Evolutionary conservation across 1,284 basidiomycete species (phyloP), one percentile per base, ranked within the genome.

Genomic region (Malassezia pachydermatis): DNA sequence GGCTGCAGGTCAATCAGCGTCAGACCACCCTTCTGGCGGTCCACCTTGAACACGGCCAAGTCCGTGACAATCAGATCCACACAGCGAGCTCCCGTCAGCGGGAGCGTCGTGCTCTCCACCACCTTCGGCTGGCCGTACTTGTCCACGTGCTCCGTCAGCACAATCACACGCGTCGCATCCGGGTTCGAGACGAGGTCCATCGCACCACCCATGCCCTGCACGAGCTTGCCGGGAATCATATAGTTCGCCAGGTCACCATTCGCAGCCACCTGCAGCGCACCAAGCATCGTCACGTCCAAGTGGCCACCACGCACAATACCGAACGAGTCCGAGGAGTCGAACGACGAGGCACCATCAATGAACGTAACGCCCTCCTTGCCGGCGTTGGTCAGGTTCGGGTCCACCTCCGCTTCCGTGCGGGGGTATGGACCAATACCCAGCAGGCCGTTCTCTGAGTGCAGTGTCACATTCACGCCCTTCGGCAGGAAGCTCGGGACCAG

Each of bases 221-320:
- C 60, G 67, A 88, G 79, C 74, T 90, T 88, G 27, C 87, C 86
- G 13, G 89, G 89, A 61, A 95, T 88, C 88, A 94, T 95, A 72
- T 87, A 96, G 76, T 96, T 96, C 42, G 92, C 90, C 54, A 96
- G 84, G 70, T 96, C 89, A 88, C 81, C 92, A 17, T 81, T 81
- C 60, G 84, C 81, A 2, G 87, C 88, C 41, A 95, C 89, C 78
- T 96, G 84, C 82, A 96, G 88, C 2, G 90, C 88, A 36, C 82
- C 82, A 17, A 84, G 81, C 70, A 96, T 90, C 11, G 89, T 84
- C 45, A 94, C 85, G 67, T 96, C 82, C 52, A 96, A 81, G 73
- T 96, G 90, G 9, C 90, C 92, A 50, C 70, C 89, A 48, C 89
- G 83, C 74, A 94, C 90, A 87, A 94, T 94, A 29, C 84, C 84